A percentile compares a stretch with the other conserved stretches of the same genome.
Conservation (phyloP, 78 protist species). For the Tieghemostelium lacteum region DNA sequence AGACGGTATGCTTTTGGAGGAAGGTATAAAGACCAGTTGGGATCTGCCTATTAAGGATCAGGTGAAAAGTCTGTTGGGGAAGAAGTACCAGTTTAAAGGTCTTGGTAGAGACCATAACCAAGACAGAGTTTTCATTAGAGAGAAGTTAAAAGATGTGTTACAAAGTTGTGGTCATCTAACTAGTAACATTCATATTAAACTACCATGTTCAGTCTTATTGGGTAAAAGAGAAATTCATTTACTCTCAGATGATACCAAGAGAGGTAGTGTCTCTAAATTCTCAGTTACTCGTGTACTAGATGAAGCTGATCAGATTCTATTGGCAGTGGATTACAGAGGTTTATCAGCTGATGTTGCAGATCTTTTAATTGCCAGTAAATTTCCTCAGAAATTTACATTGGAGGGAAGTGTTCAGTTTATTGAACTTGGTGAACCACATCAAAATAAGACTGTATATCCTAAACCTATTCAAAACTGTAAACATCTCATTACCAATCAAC, state of each 20-base stretch:
- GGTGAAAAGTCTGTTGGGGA: constrained; percentile 24
- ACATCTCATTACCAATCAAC: constrained; percentile 24
- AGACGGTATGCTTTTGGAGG: neutral
- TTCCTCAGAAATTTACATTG: constrained; percentile 31
- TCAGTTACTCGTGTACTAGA: constrained; percentile 27
- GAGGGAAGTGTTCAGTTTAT: constrained; percentile 47
- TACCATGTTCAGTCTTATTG: constrained; percentile 40
- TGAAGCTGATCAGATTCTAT: constrained; percentile 64
- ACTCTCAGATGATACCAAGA: constrained; percentile 59
- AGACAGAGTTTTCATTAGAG: constrained; percentile 55
- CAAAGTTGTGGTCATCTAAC: constrained; percentile 18
- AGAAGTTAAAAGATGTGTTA: constrained; percentile 50
- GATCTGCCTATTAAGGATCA: constrained; percentile 47
- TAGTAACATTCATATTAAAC: neutral
- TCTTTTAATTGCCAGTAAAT: constrained; percentile 44
- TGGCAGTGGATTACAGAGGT: constrained; percentile 58
- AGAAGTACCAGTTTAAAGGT: constrained; percentile 48
- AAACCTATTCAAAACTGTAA: constrained; percentile 11
- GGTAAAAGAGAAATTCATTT: constrained; percentile 54
- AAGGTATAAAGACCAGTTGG: constrained; percentile 3
- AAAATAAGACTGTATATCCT: constrained; percentile 16
- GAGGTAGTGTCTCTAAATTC: constrained; percentile 63
- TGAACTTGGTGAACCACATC: constrained; percentile 26
- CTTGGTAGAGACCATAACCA: constrained; percentile 44
- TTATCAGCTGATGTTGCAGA: constrained; percentile 51